Percentiles rank a stretch among this genome's conserved stretches.
These are phyloP conservation scores for Croton setiger DNA, from an alignment of 441 rosid species.

Conservation along the genomic window DNA sequence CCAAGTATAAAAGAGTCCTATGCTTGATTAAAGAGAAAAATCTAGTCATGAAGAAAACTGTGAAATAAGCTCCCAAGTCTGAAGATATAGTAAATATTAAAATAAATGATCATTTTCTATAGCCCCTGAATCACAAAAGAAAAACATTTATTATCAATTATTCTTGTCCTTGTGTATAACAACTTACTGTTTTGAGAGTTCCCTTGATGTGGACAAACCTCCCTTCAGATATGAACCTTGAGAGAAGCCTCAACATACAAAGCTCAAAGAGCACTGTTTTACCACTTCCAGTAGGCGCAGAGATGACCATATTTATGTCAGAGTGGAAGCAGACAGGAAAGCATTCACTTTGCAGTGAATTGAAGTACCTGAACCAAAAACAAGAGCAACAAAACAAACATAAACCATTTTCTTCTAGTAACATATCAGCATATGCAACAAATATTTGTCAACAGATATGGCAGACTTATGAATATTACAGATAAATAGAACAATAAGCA, in stretches of 20 bases:
- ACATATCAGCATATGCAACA: background rate
- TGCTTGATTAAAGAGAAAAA: background rate
- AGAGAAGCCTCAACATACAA: constrained; percentile 84
- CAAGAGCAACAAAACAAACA: constrained; percentile 13
- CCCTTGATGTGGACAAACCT: constrained; percentile 69
- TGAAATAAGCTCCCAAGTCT: background rate
- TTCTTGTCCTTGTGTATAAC: background rate
- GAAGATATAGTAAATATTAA: background rate
- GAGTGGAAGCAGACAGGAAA: constrained; percentile 80
- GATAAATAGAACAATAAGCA: background rate
- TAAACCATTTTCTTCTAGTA: background rate
- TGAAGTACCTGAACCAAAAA: constrained; percentile 65
- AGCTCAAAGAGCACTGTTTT: constrained; percentile 96
- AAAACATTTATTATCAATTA: background rate
- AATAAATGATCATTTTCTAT: background rate
- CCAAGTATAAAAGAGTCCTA: background rate
- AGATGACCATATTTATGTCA: constrained; percentile 85
- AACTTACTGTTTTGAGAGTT: constrained; percentile 83
- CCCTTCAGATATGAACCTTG: constrained; percentile 64
- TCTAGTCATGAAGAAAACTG: background rate
- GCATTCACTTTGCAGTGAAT: constrained; percentile 95
- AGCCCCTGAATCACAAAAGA: background rate
- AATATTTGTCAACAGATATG: no score
- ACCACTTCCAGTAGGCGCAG: constrained; percentile 99
- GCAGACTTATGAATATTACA: constrained; percentile 4